Evolutionary conservation across 257 asterid species (phyloP), one percentile per base, ranked within the genome.

Genomic region (Euphrasia confusa): DNA sequence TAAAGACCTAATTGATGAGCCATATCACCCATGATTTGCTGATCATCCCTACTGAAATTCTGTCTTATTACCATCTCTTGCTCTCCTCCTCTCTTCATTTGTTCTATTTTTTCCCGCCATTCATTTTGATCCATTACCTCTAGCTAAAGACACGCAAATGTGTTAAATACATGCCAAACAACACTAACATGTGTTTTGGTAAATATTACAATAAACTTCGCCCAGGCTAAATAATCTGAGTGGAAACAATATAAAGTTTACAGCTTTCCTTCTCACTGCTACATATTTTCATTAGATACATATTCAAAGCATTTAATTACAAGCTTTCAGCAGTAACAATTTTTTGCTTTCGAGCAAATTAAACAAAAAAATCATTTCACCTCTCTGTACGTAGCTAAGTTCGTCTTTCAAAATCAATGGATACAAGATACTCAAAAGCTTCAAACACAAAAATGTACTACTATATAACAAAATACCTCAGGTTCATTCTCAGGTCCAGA

Each of bases 61-160:
- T 82, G 74, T 78, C 83, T 84, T 66, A 92, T 84, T 64, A 92
- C 64, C 89, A 92, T 77, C 81, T 92, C 99, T 77, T 79, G 96
- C 69, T 89, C 91, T 69, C 74, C 83, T 78, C 96, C 95, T 64
- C 60, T 67, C 79, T 83, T 89, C 90, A 89, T 63, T 63, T 84
- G 90, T 68, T 92, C 94, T 58, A 92, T 60, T 74, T 86, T 89
- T 12, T 75, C 86, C 89, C 86, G 82, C 99, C 99, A 92, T 76
- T 92, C 97, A 71, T 77, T 80, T 68, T 77, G 88, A 75, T 89
- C 84, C 93, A 92, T 80, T 66, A 71, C 73, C 80, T 86, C 99
- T 72, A 80, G 70, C 97, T 92, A 76, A 75, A 74, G 35, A 68
- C 61, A 66, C 21, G 50, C 39, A 69, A 58, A 66, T 56, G 73